A percentile compares a stretch with the other conserved stretches of the same genome.
Conservation (phyloP, 2,329 filamentous ascomycete genomes). For the Didymella glomerata region DNA sequence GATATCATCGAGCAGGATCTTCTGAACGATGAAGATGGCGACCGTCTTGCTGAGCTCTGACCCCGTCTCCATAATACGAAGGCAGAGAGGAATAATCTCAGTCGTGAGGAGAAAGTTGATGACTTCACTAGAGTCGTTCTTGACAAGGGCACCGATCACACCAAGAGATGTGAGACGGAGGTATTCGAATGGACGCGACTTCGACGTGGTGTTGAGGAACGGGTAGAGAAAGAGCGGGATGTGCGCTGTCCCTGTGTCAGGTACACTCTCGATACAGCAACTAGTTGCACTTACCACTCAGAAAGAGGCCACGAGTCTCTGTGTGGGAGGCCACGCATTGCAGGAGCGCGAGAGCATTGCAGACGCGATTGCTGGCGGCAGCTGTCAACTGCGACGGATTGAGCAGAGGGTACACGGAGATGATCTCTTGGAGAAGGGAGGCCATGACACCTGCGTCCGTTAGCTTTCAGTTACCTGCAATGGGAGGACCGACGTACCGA, state of each 20-base stretch:
- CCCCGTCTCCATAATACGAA: conserved; percentile 98
- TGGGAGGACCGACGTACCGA: conserved; percentile 79
- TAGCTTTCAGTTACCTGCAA: conserved; percentile 15
- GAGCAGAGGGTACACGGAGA: conserved; percentile 95
- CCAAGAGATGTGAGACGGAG: conserved; percentile 93
- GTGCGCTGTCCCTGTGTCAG: conserved; percentile 70
- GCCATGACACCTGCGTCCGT: conserved; percentile 86
- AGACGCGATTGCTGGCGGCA: conserved; percentile 95
- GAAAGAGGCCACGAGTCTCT: conserved; percentile 90
- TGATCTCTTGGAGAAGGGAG: conserved; percentile 95
- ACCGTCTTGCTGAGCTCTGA: conserved; percentile 99
- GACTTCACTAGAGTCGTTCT: conserved; percentile 98
- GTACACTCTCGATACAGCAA: neutral
- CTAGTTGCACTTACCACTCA: conserved; percentile 72
- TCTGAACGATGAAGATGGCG: conserved; percentile 99
- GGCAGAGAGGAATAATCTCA: conserved; percentile 96
- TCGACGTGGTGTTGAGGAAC: conserved; percentile 98
- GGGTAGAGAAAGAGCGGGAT: conserved; percentile 98
- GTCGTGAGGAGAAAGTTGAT: conserved; percentile 99
- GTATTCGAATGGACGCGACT: conserved; percentile 97
- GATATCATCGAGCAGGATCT: conserved; percentile 96
- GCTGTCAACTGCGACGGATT: conserved; percentile 97
- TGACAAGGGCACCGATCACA: conserved; percentile 95
- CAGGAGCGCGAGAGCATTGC: conserved; percentile 92
- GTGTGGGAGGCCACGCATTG: conserved; percentile 98